Evolutionary conservation across 1,284 basidiomycete genomes (phyloP).

Genomic region (Coniferiporia weirii): DNA sequence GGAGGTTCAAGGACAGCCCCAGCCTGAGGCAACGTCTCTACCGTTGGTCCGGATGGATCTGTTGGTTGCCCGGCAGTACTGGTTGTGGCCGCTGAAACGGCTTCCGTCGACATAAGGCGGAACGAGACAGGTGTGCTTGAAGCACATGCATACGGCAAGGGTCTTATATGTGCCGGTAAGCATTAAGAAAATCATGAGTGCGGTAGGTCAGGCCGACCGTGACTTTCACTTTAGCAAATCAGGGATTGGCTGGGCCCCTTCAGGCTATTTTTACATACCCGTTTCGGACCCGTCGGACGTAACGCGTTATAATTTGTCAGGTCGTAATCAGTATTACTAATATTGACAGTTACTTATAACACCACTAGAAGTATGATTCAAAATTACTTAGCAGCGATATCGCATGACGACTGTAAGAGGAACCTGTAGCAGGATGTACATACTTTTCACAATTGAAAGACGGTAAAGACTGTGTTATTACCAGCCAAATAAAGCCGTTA

Average conservation of each 20-base stretch:
- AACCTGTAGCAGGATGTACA: too few relatives aligned
- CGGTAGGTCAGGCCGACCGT: neutral
- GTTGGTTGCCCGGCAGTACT: neutral
- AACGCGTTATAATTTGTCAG: too few relatives aligned
- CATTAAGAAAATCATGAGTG: neutral
- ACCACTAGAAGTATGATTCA: too few relatives aligned
- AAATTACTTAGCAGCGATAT: too few relatives aligned
- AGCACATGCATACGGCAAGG: neutral
- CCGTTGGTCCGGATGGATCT: neutral
- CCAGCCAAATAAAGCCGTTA: too few relatives aligned
- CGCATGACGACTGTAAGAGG: too few relatives aligned
- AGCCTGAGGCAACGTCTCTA: neutral
- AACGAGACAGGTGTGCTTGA: neutral
- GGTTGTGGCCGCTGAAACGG: neutral
- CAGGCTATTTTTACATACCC: neutral
- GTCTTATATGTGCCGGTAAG: neutral
- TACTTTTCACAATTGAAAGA: too few relatives aligned
- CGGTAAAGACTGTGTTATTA: too few relatives aligned
- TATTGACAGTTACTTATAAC: too few relatives aligned
- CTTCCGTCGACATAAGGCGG: neutral
- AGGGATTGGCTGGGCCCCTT: too few relatives aligned
- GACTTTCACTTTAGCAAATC: neutral
- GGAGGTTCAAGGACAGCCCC: neutral
- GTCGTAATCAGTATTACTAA: too few relatives aligned
- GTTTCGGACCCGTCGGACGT: neutral